Conservation (phyloP, 768 basidiomycete species). For the Boletus eberwhitei region DNA sequence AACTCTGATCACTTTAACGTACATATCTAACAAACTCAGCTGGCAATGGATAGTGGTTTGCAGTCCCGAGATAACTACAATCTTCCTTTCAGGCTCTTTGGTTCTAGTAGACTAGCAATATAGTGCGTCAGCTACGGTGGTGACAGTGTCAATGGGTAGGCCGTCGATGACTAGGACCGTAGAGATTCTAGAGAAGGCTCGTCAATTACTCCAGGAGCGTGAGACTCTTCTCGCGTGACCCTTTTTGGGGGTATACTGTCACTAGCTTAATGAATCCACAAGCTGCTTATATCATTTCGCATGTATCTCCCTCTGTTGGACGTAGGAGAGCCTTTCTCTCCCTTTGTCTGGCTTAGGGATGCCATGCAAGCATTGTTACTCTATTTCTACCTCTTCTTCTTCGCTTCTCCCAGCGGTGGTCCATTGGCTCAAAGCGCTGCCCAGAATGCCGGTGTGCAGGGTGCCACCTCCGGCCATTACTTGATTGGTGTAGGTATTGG, state of each 20-base stretch:
- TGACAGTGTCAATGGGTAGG: no score
- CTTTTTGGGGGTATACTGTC: no score
- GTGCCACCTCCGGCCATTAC: slow-evolving; percentile 17
- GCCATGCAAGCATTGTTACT: slow-evolving; percentile 39
- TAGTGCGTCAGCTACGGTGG: no score
- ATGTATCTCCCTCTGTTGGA: slow-evolving; percentile 25
- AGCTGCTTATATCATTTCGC: neutral
- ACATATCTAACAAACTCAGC: neutral
- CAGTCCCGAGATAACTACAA: slow-evolving; percentile 41
- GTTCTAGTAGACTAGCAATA: slow-evolving; percentile 31
- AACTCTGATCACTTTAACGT: neutral
- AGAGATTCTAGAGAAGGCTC: no score
- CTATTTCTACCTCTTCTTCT: slow-evolving; percentile 44
- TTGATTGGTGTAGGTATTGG: slow-evolving; percentile 41
- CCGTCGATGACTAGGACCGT: no score
- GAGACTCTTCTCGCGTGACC: no score
- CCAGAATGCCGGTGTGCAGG: neutral
- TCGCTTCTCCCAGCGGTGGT: slow-evolving; percentile 33
- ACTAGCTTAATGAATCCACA: no score
- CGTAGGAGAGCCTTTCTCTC: slow-evolving; percentile 12
- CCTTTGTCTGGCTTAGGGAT: slow-evolving; percentile 31
- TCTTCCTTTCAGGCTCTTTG: neutral
- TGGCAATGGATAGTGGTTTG: neutral
- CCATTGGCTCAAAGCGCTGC: slow-evolving; percentile 17
- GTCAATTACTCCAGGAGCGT: neutral